Percentiles rank a stretch among this genome's conserved stretches.
Evolutionary conservation across 2,329 filamentous ascomycete genomes (phyloP).

Genomic region (Lanzia echinophila): DNA sequence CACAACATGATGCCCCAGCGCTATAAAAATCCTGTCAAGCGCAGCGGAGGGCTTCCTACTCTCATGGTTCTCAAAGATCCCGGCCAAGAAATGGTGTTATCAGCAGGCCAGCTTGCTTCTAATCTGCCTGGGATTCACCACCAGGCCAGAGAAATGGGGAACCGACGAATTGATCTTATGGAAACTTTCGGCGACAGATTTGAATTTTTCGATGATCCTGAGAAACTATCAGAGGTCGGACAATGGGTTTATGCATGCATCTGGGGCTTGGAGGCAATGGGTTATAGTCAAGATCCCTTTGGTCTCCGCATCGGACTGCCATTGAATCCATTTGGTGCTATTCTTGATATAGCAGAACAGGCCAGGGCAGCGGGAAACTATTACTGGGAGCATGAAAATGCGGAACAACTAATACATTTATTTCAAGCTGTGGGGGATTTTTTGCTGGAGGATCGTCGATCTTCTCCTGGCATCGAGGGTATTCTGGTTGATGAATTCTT

Average conservation of each 20-base stretch:
- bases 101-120: not conserved
- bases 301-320: not conserved
- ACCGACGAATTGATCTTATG: not conserved
- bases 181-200: not conserved
- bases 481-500: slow-evolving; percentile 1
- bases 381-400: not conserved
- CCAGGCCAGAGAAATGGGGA: slow-evolving; percentile 2
- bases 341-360: not conserved
- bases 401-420: slow-evolving; percentile 4
- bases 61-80: not conserved
- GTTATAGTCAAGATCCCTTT: not conserved
- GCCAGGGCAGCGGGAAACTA: not conserved
- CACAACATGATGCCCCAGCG: not conserved
- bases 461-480: not conserved
- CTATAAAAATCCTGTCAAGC: not conserved
- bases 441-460: slow-evolving; percentile 1
- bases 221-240: slow-evolving; percentile 1
- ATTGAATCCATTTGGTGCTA: not conserved
- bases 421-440: slow-evolving; percentile 5
- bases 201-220: slow-evolving; percentile 1
- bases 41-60: not conserved
- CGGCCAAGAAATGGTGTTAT: not conserved
- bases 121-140: slow-evolving; percentile 6
- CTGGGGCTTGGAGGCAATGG: not conserved
- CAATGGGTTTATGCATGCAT: slow-evolving; percentile 4